Conservation (phyloP, 352 stramenopile genomes). For the Phytophthora cryptogea region DNA sequence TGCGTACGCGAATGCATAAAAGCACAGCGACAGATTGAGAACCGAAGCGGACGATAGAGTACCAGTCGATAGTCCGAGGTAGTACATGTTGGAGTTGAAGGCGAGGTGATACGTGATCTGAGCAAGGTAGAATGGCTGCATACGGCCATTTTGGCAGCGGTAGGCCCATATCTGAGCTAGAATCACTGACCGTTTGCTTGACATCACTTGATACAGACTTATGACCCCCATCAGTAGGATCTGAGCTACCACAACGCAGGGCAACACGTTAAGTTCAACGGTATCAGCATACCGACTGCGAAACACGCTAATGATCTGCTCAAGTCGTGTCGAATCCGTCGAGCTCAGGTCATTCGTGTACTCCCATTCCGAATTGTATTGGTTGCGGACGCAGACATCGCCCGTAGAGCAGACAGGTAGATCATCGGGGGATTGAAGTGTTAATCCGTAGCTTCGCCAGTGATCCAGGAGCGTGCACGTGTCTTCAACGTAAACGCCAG, state of each 20-base stretch:
- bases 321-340: constrained; percentile 11
- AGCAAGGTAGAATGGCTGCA: constrained; percentile 33
- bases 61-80: constrained; percentile 24
- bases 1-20: constrained; percentile 30
- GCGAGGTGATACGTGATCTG: constrained; percentile 34
- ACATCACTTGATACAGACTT: constrained; percentile 33
- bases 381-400: constrained; percentile 28
- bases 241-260: constrained; percentile 18
- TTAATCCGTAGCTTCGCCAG: constrained; percentile 26
- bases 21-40: constrained; percentile 18
- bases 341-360: constrained; percentile 13
- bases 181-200: constrained; percentile 26
- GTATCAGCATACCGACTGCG: constrained; percentile 32
- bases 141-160: constrained; percentile 30
- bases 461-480: constrained; percentile 23
- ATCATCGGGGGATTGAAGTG: constrained; percentile 23
- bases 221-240: constrained; percentile 34
- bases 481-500: constrained; percentile 30
- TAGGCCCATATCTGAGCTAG: constrained; percentile 32
- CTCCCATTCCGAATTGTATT: constrained; percentile 27
- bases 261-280: constrained; percentile 22
- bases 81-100: constrained; percentile 37
- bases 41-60: constrained; percentile 24
- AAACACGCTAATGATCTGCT: constrained; percentile 32
- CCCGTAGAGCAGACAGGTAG: constrained; percentile 29